These are phyloP conservation scores for Lactarius akahatsu DNA, from an alignment of 768 basidiomycete species.

Conservation along the genomic window DNA sequence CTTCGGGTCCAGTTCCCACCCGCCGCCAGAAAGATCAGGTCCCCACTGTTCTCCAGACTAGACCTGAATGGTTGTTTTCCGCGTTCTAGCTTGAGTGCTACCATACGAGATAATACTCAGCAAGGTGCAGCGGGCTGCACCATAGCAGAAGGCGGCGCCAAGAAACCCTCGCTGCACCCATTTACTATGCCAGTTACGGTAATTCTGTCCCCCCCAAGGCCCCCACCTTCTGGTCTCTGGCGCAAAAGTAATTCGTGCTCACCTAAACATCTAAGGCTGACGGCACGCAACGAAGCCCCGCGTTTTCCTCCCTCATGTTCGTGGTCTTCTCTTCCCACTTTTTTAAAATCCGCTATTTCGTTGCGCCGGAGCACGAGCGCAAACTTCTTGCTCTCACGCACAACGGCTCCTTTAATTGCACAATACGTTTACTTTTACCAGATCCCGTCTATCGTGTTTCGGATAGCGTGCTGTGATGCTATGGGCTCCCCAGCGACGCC, in stretches of 20 bases:
- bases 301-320: not conserved
- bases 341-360: not conserved
- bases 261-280: no score
- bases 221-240: not conserved
- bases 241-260: not conserved
- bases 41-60: not conserved
- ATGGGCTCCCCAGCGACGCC: not conserved
- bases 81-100: not conserved
- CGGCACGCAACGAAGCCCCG: not conserved
- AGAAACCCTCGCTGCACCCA: not conserved
- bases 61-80: not conserved
- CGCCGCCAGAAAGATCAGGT: not conserved
- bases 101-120: not conserved
- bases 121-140: not conserved
- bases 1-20: not conserved
- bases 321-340: not conserved
- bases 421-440: not conserved
- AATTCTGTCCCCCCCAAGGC: not conserved
- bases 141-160: not conserved
- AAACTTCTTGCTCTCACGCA: not conserved
- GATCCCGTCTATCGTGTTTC: not conserved
- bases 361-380: not conserved
- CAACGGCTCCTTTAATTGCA: not conserved
- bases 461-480: not conserved
- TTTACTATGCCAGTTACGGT: not conserved